These are phyloP conservation scores for Globisporangium alternatum DNA, from an alignment of 352 stramenopile genomes.

Conservation along the genomic window DNA sequence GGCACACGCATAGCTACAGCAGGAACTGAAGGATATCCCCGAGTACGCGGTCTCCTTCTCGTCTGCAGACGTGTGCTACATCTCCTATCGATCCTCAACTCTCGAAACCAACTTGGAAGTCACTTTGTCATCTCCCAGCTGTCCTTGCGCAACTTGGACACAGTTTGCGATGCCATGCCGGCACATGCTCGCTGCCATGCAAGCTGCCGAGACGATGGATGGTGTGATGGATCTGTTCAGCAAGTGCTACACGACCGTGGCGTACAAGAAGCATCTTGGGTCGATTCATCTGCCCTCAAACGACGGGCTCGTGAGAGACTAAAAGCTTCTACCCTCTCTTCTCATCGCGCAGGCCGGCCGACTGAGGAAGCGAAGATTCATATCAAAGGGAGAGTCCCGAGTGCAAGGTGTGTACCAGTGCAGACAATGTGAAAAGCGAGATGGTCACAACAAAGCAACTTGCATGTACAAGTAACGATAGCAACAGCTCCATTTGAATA, in stretches of 20 bases:
- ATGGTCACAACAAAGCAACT: slow-evolving; percentile 1
- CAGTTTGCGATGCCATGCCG: not conserved
- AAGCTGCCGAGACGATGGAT: not conserved
- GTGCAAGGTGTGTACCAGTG: not conserved
- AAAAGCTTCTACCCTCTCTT: not conserved
- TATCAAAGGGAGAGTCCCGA: not conserved
- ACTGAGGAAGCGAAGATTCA: not conserved
- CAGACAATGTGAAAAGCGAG: not conserved
- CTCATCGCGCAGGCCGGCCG: not conserved
- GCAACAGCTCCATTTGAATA: not conserved
- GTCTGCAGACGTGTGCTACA: not conserved
- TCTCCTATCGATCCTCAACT: not conserved
- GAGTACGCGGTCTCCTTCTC: not conserved
- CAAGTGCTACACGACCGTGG: not conserved
- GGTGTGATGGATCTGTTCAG: not conserved
- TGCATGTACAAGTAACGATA: not conserved
- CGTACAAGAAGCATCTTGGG: not conserved
- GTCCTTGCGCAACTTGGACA: not conserved
- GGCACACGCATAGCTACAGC: not conserved
- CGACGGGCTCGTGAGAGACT: not conserved
- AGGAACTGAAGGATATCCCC: not conserved
- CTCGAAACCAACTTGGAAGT: not conserved
- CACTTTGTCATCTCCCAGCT: not conserved
- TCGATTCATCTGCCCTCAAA: not conserved
- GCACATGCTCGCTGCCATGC: not conserved